Base-by-base conservation (phyloP, 2,329 filamentous ascomycete species). In the Sporothrix curviconia region DNA sequence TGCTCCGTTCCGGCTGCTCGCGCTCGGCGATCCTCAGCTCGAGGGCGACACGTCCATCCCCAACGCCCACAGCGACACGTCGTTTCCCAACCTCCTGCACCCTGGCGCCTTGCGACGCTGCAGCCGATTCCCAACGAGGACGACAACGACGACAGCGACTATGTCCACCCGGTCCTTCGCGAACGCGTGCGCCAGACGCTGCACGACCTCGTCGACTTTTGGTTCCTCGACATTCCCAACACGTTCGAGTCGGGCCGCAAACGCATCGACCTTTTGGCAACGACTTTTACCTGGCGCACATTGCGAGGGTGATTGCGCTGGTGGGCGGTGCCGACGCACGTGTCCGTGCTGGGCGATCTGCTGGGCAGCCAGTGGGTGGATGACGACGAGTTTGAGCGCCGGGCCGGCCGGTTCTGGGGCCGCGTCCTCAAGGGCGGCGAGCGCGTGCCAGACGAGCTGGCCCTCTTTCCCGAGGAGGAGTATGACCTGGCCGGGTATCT, bases 331-430 rank as follows among this genome's bases (percentile, higher is more conserved):
- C 94, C 94, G 8, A 95, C 90, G 0, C 94, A 99, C 69, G 83
- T 94, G 19, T 85, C 88, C 0, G 91, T 97, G 0, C 77, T 99
- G 4, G 94, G 94, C 3, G 94, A 99, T 69, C 76, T 99, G 59
- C 76, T 99, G 9, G 94, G 94, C 9, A 96, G 91, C 66, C 94
- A 99, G 71, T 99, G 94, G 94, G 88, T 99, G 60, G 81, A 81
- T 52, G 85, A 96, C 68, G 81, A 79, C 30, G 94, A 99, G 71
- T 99, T 99, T 68, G 79, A 83, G 60, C 76, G 77, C 60, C 82
- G 94, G 39, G 86, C 84, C 15, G 72, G 74, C 64, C 77, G 92
- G 39, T 96, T 86, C 73, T 96, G 92, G 92, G 78, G 83, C 59
- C 78, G 86, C 6, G 86, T 94, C 2, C 91, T 96, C 69, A 76